Conservation (phyloP, 2,329 filamentous ascomycete species). For the Aspergillus oerlinghausenensis region DNA sequence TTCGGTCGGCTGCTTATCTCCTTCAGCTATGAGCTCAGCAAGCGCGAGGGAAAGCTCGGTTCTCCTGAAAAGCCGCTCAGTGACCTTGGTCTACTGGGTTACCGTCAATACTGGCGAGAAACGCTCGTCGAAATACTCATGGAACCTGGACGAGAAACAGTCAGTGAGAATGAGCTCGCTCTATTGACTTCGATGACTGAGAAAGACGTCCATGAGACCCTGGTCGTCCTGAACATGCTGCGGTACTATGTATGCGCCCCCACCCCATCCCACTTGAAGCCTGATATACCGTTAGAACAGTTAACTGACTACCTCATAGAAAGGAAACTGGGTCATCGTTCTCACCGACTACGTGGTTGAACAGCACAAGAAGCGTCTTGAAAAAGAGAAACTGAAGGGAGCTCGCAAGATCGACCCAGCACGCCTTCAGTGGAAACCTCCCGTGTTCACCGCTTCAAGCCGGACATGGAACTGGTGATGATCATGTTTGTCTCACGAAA, state of each 20-base stretch:
- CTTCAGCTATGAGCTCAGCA: slow-evolving; percentile 95
- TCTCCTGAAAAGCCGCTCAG: slow-evolving; percentile 95
- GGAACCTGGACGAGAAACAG: slow-evolving; percentile 58
- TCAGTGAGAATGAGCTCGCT: slow-evolving; percentile 82
- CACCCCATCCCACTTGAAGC: neutral
- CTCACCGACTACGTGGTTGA: slow-evolving; percentile 77
- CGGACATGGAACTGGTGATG: slow-evolving; percentile 93
- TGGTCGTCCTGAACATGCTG: slow-evolving; percentile 92
- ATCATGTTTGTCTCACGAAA: neutral
- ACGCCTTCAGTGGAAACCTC: slow-evolving; percentile 89
- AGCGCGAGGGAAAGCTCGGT: slow-evolving; percentile 89
- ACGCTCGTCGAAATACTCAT: slow-evolving; percentile 85
- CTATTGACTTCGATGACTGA: slow-evolving; percentile 87
- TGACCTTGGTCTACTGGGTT: slow-evolving; percentile 87
- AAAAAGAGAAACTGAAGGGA: slow-evolving; percentile 75
- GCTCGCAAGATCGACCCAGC: slow-evolving; percentile 69
- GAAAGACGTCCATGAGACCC: slow-evolving; percentile 88
- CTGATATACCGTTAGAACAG: neutral
- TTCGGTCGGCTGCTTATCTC: slow-evolving; percentile 92
- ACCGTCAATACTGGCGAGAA: slow-evolving; percentile 97
- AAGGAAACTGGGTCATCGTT: slow-evolving; percentile 94
- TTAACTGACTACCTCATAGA: slow-evolving; percentile 39
- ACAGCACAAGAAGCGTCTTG: slow-evolving; percentile 64
- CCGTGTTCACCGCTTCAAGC: slow-evolving; percentile 83
- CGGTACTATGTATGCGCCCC: slow-evolving; percentile 64